Conservation (phyloP, 2,329 filamentous ascomycete genomes). For the Penicillium janthinellum region DNA sequence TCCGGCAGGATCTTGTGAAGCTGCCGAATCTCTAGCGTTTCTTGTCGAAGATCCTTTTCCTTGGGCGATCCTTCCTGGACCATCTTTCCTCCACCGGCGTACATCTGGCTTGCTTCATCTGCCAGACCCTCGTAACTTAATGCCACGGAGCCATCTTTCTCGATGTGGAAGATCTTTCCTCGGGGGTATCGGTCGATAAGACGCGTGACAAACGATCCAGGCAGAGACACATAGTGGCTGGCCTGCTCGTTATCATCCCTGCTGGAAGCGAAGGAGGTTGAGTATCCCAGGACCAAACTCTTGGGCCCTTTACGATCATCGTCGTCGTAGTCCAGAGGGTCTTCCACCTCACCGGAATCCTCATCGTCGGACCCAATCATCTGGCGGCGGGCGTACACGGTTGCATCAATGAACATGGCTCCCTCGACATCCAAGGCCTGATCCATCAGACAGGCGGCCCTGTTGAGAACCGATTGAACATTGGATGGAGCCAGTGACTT, state of each 20-base stretch:
- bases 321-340: background rate
- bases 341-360: background rate
- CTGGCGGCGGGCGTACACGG: constrained; percentile 20
- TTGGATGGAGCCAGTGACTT: constrained; percentile 18
- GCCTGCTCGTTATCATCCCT: constrained; percentile 5
- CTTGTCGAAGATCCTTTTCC: constrained; percentile 14
- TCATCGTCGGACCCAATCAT: constrained; percentile 10
- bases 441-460: constrained; percentile 20
- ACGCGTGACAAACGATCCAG: constrained; percentile 18
- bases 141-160: constrained; percentile 24
- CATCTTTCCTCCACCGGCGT: constrained; percentile 2
- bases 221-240: constrained; percentile 18
- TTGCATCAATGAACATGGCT: constrained; percentile 24
- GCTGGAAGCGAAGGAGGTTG: constrained; percentile 14
- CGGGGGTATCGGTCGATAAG: constrained; percentile 24
- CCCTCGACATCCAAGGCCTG: constrained; percentile 25
- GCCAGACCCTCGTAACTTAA: constrained; percentile 24
- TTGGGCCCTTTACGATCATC: constrained; percentile 12
- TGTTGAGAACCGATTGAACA: constrained; percentile 21
- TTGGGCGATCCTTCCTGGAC: constrained; percentile 7
- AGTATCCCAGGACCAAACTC: constrained; percentile 23
- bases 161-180: constrained; percentile 27
- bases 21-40: constrained; percentile 18
- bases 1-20: constrained; percentile 25
- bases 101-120: constrained; percentile 14